Evolutionary conservation across 2,329 filamentous ascomycete genomes (phyloP), one percentile per base, ranked within the genome.

Genomic region (Endocalyx cinctus): DNA sequence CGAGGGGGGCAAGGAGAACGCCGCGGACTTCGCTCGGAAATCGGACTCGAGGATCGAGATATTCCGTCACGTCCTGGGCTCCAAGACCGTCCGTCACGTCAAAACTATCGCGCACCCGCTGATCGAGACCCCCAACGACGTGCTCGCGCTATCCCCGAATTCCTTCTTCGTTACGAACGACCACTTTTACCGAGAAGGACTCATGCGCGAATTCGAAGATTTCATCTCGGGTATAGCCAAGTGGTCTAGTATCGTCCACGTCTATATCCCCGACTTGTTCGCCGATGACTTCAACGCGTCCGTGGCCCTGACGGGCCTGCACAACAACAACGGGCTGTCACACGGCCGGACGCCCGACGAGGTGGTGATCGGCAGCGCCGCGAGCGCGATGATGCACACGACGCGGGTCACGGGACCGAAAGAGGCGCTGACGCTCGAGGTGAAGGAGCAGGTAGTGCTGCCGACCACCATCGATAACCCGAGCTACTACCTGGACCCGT

Each of bases 101-200:
- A 71, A 75, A 11, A 70, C 74, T 0, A 60, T 81, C 20, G 57
- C 54, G 25, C 64, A 80, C 46, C 65, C 70, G 1, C 43, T 76
- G 20, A 66, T 81, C 29, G 51, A 48, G 8, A 79, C 74, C 0
- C 77, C 77, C 1, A 81, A 81, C 40, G 77, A 82, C 40, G 54
- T 82, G 10, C 52, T 70, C 5, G 72, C 67, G 2, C 46, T 55
- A 4, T 68, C 59, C 0, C 63, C 69, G 0, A 57, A 46, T 10
- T 66, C 67, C 0, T 67, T 81, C 48, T 72, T 74, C 31, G 68
- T 79, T 5, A 79, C 75, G 0, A 81, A 81, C 40, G 77, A 81
- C 41, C 75, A 80, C 34, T 55, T 57, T 42, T 67, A 79, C 48
- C 63, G 60, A 0, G 62, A 70, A 1, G 75, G 76, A 0, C 8